A percentile compares a stretch with the other conserved stretches of the same genome.
These are phyloP conservation scores for Colletotrichum horii DNA, from an alignment of 2,329 filamentous ascomycete species.

Conservation along the genomic window DNA sequence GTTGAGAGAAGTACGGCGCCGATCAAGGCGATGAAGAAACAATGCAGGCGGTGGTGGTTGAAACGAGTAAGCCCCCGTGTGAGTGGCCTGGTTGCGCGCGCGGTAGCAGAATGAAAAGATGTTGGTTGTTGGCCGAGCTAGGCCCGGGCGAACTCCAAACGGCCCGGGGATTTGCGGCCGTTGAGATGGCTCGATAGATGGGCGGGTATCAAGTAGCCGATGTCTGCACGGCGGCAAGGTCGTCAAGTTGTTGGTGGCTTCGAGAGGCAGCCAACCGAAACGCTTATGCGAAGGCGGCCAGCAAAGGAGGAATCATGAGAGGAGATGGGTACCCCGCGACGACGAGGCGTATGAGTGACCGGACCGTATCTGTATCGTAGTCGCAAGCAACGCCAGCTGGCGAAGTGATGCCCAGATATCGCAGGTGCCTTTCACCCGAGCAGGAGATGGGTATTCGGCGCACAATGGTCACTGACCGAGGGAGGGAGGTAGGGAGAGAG, in stretches of 20 bases:
- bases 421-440: background rate
- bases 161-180: background rate
- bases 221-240: background rate
- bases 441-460: background rate
- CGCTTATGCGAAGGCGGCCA: background rate
- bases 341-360: background rate
- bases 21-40: background rate
- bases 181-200: background rate
- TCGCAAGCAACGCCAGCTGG: background rate
- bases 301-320: background rate
- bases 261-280: background rate
- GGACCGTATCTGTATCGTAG: no score
- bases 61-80: background rate
- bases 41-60: background rate
- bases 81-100: background rate
- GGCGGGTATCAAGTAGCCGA: background rate
- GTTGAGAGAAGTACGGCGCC: background rate
- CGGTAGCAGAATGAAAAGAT: background rate
- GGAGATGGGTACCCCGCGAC: background rate
- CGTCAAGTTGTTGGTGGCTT: background rate
- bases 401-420: background rate
- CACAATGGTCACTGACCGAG: background rate
- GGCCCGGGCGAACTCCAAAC: background rate
- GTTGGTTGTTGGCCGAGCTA: background rate
- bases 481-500: background rate